Evolutionary conservation across 176 grass and related monocot species (phyloP).

Genomic region (Triticum monococcum): DNA sequence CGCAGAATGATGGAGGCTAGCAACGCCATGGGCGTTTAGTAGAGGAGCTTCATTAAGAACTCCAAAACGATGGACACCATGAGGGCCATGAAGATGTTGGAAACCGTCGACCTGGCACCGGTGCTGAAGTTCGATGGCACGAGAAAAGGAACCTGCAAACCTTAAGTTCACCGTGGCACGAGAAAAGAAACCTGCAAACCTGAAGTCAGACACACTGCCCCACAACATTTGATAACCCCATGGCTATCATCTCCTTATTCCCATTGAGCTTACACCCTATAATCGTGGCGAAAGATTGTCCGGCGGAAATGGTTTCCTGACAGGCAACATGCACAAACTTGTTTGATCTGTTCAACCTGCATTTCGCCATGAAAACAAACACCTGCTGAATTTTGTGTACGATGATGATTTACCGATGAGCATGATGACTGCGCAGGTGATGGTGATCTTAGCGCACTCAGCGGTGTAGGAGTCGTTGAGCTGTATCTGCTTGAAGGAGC

Average conservation of each 20-base stretch:
- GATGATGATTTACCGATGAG: conserved; percentile 47
- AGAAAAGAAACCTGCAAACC: conserved; percentile 80
- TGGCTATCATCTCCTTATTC: conserved; percentile 95
- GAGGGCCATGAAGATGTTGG: too few species aligned
- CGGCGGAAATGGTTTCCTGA: conserved; percentile 89
- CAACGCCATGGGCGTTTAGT: too few species aligned
- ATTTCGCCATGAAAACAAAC: background rate
- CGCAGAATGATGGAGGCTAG: too few species aligned
- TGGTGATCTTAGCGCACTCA: too few species aligned
- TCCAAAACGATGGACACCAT: too few species aligned
- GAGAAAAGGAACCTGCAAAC: conserved; percentile 41
- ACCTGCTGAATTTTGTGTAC: background rate
- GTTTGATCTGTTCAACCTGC: background rate
- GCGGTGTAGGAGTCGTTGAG: too few species aligned
- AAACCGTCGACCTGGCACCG: too few species aligned
- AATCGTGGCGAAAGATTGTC: conserved; percentile 75
- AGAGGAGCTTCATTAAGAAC: too few species aligned
- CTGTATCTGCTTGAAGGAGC: too few species aligned
- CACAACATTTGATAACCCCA: conserved; percentile 86
- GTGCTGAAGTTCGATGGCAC: conserved; percentile 89
- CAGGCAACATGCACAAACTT: background rate
- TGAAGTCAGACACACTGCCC: background rate
- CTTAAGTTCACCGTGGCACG: conserved; percentile 77
- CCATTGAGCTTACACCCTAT: conserved; percentile 89
- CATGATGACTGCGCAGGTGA: too few species aligned